These are phyloP conservation scores for Arthrobotrys entomopaga DNA, from an alignment of 2,329 filamentous ascomycete species.

Conservation along the genomic window DNA sequence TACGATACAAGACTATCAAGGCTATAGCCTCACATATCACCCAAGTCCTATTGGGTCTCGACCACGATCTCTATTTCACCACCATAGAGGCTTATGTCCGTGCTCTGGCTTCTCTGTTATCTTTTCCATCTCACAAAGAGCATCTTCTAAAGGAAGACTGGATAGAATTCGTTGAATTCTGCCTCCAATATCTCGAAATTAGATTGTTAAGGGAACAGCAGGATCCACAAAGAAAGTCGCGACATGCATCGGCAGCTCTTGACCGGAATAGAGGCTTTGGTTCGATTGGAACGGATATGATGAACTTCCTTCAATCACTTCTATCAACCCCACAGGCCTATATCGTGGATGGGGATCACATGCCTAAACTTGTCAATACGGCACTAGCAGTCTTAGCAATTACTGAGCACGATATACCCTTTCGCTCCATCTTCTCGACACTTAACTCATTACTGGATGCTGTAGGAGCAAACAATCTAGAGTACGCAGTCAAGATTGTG, in stretches of 20 bases:
- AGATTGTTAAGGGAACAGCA: constrained; percentile 24
- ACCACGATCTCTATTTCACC: constrained; percentile 73
- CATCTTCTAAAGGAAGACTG: constrained; percentile 76
- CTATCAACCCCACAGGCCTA: constrained; percentile 75
- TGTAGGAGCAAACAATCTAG: constrained; percentile 74
- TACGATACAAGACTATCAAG: constrained; percentile 81
- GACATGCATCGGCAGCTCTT: not conserved
- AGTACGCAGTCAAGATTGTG: constrained; percentile 71
- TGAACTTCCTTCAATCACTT: constrained; percentile 74
- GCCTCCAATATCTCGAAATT: constrained; percentile 61
- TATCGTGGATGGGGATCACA: constrained; percentile 64
- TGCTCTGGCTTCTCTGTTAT: constrained; percentile 75
- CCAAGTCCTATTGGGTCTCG: constrained; percentile 73
- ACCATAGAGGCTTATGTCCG: constrained; percentile 82
- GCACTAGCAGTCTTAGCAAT: constrained; percentile 63
- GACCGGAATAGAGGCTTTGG: constrained; percentile 61
- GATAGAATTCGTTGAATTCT: constrained; percentile 76
- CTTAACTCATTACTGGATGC: constrained; percentile 77
- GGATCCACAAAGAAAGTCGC: constrained; percentile 42
- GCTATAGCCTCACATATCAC: constrained; percentile 83
- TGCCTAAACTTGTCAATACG: constrained; percentile 68
- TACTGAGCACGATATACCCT: constrained; percentile 70
- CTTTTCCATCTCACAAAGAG: constrained; percentile 80
- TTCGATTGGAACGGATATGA: constrained; percentile 66
- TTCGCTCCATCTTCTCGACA: constrained; percentile 78